phyloP scores from a whole-genome alignment of 768 basidiomycete genomes.

The Tricholoma bakamatsutake region DNA sequence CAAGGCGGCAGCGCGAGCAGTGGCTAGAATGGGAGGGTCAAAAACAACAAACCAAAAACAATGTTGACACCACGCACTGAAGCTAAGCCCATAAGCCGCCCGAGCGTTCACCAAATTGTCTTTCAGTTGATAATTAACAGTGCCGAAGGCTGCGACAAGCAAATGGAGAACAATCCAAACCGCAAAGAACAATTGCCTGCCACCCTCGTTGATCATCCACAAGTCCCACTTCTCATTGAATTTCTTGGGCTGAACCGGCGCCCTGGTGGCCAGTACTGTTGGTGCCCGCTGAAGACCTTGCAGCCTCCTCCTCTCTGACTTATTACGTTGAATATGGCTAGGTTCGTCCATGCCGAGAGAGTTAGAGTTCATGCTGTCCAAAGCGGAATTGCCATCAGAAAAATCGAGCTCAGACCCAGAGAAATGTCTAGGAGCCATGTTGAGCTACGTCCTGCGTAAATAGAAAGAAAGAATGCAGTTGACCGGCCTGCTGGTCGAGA shows the following conservation, averaged over 20 bases:
- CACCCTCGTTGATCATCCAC: conserved; percentile 97
- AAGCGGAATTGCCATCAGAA: conserved; percentile 44
- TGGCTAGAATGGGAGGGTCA: conserved; percentile 40
- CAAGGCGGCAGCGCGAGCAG: conserved; percentile 84
- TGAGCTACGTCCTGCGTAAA: conserved; percentile 32
- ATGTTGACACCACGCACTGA: conserved; percentile 40
- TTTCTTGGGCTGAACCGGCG: conserved; percentile 31
- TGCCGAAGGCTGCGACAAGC: conserved; percentile 71
- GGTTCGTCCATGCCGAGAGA: conserved; percentile 27
- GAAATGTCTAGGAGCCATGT: conserved; percentile 38
- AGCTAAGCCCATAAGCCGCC: conserved; percentile 67
- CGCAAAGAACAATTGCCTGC: conserved; percentile 70
- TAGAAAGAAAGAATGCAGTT: conserved; percentile 26
- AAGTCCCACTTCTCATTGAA: conserved; percentile 44
- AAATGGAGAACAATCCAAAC: conserved; percentile 79
- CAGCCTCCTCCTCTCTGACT: conserved; percentile 73
- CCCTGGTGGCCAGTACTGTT: conserved; percentile 26
- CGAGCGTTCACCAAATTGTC: conserved; percentile 72
- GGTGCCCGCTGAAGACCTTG: conserved; percentile 77
- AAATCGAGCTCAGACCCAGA: conserved; percentile 70
- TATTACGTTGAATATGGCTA: conserved; percentile 72
- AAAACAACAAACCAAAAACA: conserved; percentile 28
- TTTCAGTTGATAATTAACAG: conserved; percentile 71
- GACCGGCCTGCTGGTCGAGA: conserved; percentile 45
- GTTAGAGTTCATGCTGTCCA: conserved; percentile 36